Percentiles rank a stretch among this genome's conserved stretches.
Conservation (phyloP, 2,329 filamentous ascomycete genomes). For the Ambrosiella beaveri region DNA sequence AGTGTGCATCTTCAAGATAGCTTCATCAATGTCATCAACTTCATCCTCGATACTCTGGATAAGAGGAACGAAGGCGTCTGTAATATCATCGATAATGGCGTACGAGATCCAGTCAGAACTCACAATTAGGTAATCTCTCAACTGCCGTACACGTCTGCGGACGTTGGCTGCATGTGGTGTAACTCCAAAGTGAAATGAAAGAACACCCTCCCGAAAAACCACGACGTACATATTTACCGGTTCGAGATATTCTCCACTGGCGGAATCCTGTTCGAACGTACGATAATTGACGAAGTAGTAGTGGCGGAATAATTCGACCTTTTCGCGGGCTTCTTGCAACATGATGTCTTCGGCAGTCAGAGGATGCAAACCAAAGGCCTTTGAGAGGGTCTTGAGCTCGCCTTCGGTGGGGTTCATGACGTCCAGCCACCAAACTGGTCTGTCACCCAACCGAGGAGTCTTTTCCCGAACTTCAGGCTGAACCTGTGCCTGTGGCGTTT, state of each 20-base stretch:
- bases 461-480: constrained; percentile 20
- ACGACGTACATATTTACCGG: constrained; percentile 96
- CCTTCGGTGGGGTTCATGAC: constrained; percentile 77
- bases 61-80: constrained; percentile 82
- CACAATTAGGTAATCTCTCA: constrained; percentile 83
- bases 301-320: constrained; percentile 90
- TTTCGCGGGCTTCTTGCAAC: constrained; percentile 92
- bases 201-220: constrained; percentile 85
- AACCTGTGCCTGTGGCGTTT: not conserved
- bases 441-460: constrained; percentile 50
- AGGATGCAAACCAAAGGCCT: constrained; percentile 89
- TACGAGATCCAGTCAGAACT: constrained; percentile 98
- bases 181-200: constrained; percentile 94
- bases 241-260: constrained; percentile 78
- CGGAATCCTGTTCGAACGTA: constrained; percentile 87
- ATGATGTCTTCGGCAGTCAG: constrained; percentile 92
- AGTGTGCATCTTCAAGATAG: constrained; percentile 68
- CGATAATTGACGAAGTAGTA: constrained; percentile 99
- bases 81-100: constrained; percentile 95
- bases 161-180: constrained; percentile 95
- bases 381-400: constrained; percentile 87
- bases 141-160: constrained; percentile 75
- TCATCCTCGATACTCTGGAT: constrained; percentile 91
- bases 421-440: constrained; percentile 94
- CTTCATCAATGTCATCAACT: constrained; percentile 91